Evolutionary conservation across 768 basidiomycete genomes (phyloP).

Genomic region (Amanita polypyramis): DNA sequence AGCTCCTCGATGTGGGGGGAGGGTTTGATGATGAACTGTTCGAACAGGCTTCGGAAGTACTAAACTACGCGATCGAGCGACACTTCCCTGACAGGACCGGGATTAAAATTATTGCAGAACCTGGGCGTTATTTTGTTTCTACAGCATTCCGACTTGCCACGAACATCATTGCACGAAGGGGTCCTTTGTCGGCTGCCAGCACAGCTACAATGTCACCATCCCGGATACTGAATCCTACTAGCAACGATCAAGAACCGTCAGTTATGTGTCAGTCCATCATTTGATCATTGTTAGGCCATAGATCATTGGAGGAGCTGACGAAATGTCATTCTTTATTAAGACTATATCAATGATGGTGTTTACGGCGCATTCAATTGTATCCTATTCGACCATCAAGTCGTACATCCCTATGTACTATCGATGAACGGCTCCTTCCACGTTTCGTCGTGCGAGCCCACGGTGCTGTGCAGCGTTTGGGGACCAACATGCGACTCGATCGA

Average conservation of each 20-base stretch:
- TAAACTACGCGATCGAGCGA: constrained; percentile 58
- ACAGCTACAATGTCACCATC: background rate
- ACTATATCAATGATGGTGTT: constrained; percentile 99
- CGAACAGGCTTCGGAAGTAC: constrained; percentile 62
- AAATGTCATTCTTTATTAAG: constrained; percentile 27
- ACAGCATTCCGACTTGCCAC: constrained; percentile 87
- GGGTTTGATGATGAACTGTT: constrained; percentile 90
- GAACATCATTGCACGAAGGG: constrained; percentile 71
- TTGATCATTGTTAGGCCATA: constrained; percentile 19
- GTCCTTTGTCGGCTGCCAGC: background rate
- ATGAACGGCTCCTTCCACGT: constrained; percentile 58
- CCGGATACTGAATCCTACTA: background rate
- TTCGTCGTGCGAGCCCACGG: constrained; percentile 27
- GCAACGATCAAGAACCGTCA: constrained; percentile 22
- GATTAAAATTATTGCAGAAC: constrained; percentile 87
- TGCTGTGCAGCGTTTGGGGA: constrained; percentile 82
- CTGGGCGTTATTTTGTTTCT: constrained; percentile 90
- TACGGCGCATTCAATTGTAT: constrained; percentile 97
- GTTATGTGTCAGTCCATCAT: constrained; percentile 78
- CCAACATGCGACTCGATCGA: constrained; percentile 99
- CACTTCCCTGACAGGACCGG: constrained; percentile 70
- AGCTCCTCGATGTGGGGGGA: constrained; percentile 86
- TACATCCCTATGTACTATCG: constrained; percentile 75
- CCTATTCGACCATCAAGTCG: constrained; percentile 91
- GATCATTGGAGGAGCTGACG: constrained; percentile 7